phyloP scores from a whole-genome alignment of 306 rosid species.

The Purshia tridentata region DNA sequence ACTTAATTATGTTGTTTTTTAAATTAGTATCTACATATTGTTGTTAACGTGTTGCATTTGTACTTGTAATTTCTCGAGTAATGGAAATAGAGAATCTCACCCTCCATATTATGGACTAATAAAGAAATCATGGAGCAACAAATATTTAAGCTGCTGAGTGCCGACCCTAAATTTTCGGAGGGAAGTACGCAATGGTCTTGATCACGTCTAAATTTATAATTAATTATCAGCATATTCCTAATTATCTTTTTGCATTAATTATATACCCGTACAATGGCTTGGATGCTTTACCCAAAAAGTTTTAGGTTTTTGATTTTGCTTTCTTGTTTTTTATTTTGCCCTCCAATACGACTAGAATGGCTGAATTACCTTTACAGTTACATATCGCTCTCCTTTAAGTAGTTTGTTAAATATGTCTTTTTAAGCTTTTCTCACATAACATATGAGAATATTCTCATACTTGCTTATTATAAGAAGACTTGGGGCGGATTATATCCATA shows the following conservation, averaged over 20 bases:
- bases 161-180: neutral
- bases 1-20: no score
- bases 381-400: neutral
- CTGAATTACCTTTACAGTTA: neutral
- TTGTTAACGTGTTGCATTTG: conserved; percentile 3
- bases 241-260: neutral
- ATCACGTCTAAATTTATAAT: neutral
- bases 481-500: neutral
- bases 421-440: conserved; percentile 4
- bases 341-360: neutral
- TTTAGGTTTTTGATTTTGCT: no score
- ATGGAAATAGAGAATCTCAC: neutral
- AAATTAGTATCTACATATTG: neutral
- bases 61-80: neutral
- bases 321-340: no score
- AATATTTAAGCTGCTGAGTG: neutral
- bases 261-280: neutral
- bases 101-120: neutral
- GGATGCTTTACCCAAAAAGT: neutral
- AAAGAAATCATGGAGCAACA: neutral
- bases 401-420: neutral
- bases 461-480: neutral
- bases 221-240: no score
- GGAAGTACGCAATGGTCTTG: conserved; percentile 6
- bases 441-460: conserved; percentile 13